phyloP scores from a whole-genome alignment of 2,329 filamentous ascomycete species.

The Colletotrichum nymphaeae region DNA sequence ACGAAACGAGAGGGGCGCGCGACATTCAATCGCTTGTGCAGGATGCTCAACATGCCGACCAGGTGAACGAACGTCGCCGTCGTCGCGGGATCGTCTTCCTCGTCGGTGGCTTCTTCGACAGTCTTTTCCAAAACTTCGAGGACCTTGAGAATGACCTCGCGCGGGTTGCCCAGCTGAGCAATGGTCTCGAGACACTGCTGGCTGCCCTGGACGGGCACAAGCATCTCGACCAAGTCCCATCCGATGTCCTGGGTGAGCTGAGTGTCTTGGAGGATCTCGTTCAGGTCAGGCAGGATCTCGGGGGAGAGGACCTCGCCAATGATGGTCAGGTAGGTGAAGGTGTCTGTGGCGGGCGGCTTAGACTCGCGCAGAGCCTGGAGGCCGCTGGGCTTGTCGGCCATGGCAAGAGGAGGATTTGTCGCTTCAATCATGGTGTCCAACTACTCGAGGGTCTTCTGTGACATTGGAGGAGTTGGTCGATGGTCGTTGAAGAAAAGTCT shows the following conservation, averaged over 20 bases:
- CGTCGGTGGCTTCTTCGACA: constrained; percentile 53
- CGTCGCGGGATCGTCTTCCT: constrained; percentile 49
- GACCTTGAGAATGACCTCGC: constrained; percentile 85
- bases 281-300: constrained; percentile 74
- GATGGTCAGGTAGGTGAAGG: constrained; percentile 82
- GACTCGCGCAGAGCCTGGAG: constrained; percentile 60
- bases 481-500: not conserved
- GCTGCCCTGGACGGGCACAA: constrained; percentile 75
- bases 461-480: not conserved
- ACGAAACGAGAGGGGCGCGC: constrained; percentile 84
- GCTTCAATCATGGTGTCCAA: constrained; percentile 32
- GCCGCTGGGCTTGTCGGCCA: constrained; percentile 49
- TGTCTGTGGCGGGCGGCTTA: constrained; percentile 67
- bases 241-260: constrained; percentile 81
- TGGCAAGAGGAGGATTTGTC: constrained; percentile 22
- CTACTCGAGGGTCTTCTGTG: constrained; percentile 2
- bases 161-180: constrained; percentile 81
- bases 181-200: constrained; percentile 79
- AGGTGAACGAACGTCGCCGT: constrained; percentile 73
- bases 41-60: constrained; percentile 76
- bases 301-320: constrained; percentile 78
- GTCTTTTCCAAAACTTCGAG: constrained; percentile 76
- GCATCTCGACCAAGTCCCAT: constrained; percentile 84
- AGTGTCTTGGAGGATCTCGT: constrained; percentile 75
- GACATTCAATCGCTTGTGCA: constrained; percentile 81